phyloP scores from a whole-genome alignment of 345 rosid species.

The Reutealis trisperma region DNA sequence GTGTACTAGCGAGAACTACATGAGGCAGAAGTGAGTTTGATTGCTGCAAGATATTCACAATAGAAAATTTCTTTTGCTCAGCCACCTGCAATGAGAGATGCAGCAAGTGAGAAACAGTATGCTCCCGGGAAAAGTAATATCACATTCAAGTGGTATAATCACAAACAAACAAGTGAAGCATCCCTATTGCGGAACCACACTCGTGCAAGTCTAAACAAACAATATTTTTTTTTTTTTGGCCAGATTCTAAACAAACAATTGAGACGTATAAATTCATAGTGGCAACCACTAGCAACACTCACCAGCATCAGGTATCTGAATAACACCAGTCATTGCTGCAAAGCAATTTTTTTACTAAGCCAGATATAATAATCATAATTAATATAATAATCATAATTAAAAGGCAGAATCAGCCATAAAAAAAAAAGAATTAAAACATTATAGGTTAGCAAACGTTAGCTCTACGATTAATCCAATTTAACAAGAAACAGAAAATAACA shows the following conservation, averaged over 20 bases:
- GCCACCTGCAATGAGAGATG: constrained; percentile 35
- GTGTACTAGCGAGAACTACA: constrained; percentile 78
- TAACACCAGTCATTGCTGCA: background rate
- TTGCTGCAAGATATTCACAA: constrained; percentile 61
- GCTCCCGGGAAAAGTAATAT: background rate
- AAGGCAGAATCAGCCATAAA: background rate
- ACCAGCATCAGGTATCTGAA: background rate
- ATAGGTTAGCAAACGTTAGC: background rate
- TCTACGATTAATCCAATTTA: background rate
- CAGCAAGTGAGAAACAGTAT: background rate
- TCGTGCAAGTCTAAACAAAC: background rate
- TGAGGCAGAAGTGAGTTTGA: constrained; percentile 85
- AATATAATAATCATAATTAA: background rate
- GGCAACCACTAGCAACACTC: background rate
- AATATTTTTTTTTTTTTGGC: too few relatives aligned
- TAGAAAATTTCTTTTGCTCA: constrained; percentile 36
- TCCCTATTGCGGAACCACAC: background rate
- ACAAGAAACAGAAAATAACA: background rate
- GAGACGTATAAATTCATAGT: background rate
- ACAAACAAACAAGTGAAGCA: background rate
- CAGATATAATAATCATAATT: background rate
- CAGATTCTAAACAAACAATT: background rate
- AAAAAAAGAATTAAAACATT: background rate
- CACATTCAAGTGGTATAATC: background rate
- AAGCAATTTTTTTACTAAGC: background rate